phyloP scores from a whole-genome alignment of 1,284 basidiomycete species.

The Rhodotorula sp. region DNA sequence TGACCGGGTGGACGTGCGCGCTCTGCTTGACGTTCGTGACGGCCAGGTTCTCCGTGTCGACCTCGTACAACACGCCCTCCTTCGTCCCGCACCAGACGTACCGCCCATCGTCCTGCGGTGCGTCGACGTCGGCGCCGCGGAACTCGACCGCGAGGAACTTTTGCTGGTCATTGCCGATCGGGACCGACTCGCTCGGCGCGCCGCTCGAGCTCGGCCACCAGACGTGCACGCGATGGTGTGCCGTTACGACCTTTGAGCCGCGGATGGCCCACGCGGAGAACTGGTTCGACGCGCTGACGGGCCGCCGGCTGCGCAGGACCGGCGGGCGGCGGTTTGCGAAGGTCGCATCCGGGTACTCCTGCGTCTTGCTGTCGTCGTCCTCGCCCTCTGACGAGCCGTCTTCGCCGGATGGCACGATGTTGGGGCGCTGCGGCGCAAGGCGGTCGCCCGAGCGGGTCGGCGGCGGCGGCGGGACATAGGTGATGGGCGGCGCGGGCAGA shows the following conservation, averaged over 20 bases:
- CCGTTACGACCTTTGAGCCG: constrained; percentile 40
- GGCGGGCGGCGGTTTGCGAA: constrained; percentile 79
- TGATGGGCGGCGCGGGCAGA: background rate
- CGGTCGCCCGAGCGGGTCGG: constrained; percentile 25
- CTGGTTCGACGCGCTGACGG: constrained; percentile 18
- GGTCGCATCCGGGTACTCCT: constrained; percentile 76
- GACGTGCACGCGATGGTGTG: constrained; percentile 38
- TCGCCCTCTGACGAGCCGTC: constrained; percentile 39
- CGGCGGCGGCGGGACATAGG: constrained; percentile 38
- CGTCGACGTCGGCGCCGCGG: constrained; percentile 60
- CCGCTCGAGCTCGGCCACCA: constrained; percentile 54
- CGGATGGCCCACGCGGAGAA: constrained; percentile 39
- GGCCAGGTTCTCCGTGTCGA: constrained; percentile 66
- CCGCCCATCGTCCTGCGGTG: constrained; percentile 51
- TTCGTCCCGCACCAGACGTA: constrained; percentile 83
- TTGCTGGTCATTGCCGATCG: constrained; percentile 51
- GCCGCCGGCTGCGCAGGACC: constrained; percentile 49
- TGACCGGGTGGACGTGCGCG: constrained; percentile 67
- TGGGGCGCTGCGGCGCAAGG: constrained; percentile 24
- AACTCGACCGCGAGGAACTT: constrained; percentile 76
- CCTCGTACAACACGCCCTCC: constrained; percentile 79
- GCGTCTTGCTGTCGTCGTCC: constrained; percentile 45
- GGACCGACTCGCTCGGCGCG: constrained; percentile 44
- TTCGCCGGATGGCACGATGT: background rate
- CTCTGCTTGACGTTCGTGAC: constrained; percentile 62